Base-by-base conservation (phyloP, 2,329 filamentous ascomycete species). In the Trichoderma sp. region DNA sequence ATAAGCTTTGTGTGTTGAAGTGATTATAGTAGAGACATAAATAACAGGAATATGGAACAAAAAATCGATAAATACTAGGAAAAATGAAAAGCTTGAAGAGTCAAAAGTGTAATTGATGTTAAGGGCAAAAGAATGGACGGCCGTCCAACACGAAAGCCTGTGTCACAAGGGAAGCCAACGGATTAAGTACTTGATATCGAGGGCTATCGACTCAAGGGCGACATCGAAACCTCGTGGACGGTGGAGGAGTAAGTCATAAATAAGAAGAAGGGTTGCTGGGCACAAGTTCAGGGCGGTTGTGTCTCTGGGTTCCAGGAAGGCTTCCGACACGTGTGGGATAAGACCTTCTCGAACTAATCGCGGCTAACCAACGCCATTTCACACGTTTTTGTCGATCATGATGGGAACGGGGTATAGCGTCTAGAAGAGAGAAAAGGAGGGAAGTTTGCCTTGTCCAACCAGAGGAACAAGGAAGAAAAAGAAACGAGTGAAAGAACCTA, bases 171-270 rank as follows among this genome's bases (percentile, higher is more conserved):
- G 64, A 68, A 65, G 55, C 63, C 53, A 66, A 66, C 63, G 26
- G 36, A 28, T 58, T 55, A 65, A 47, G 43, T 71, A 47, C 20
- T 63, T 13, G 70, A 47, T 39, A 32, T 68, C 15, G 70, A 71
- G 32, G 70, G 64, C 15, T 68, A 57, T 28, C 64, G 34, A 71
- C 57, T 32, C 39, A 68, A 57, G 50, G 57, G 64, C 43, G 32
- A 26, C 43, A 71, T 68, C 57, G 36, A 62, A 71, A 28, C 59
- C 65, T 72, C 66, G 66, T 61, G 71, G 65, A 20, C n/a, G 61
- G 66, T 39, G 71, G 66, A 70, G 61, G 66, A 70, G 66, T 53
- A 62, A 39, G 66, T 53, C 71, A 61, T 72, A 53, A 72, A 69
- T 66, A 72, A 34, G 28, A 58, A 23, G 28, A 62, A 50, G 39